phyloP scores from a whole-genome alignment of 2,329 filamentous ascomycete species.

The Tolypocladium sp. region DNA sequence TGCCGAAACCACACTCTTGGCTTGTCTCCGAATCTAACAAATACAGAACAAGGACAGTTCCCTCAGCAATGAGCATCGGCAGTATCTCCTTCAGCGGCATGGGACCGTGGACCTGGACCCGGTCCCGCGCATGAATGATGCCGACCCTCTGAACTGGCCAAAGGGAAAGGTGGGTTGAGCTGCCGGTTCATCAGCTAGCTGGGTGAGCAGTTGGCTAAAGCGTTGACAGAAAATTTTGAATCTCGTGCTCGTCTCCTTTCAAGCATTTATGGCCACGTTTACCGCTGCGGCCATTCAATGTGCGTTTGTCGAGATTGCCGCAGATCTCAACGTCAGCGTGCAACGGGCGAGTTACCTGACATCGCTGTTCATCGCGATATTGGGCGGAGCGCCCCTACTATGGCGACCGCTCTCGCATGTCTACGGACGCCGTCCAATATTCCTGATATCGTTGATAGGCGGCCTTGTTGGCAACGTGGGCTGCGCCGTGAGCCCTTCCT shows the following conservation, averaged over 20 bases:
- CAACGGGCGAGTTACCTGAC: constrained; percentile 43
- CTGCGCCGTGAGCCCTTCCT: constrained; percentile 37
- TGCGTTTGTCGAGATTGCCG: constrained; percentile 42
- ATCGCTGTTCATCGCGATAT: constrained; percentile 10
- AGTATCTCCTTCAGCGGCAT: constrained; percentile 5
- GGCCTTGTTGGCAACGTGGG: constrained; percentile 40
- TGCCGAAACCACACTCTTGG: too few species aligned
- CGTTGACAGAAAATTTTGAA: constrained; percentile 38
- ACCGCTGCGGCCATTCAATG: constrained; percentile 44
- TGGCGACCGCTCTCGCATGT: constrained; percentile 46
- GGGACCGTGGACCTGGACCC: constrained; percentile 6
- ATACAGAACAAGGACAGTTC: neutral
- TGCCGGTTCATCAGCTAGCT: neutral
- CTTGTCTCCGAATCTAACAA: neutral
- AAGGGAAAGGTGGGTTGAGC: constrained; percentile 2
- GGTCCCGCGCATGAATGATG: constrained; percentile 6
- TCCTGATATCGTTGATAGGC: constrained; percentile 36
- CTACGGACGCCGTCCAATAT: constrained; percentile 44
- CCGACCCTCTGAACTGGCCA: constrained; percentile 9
- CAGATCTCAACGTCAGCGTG: constrained; percentile 37
- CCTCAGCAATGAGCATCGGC: constrained; percentile 3
- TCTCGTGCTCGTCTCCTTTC: constrained; percentile 44
- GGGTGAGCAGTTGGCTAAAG: neutral
- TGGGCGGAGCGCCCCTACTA: constrained; percentile 29
- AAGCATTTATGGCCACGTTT: constrained; percentile 48